Percentiles rank a stretch among this genome's conserved stretches.
phyloP scores from a whole-genome alignment of 257 asterid species.

The Plantago major region DNA sequence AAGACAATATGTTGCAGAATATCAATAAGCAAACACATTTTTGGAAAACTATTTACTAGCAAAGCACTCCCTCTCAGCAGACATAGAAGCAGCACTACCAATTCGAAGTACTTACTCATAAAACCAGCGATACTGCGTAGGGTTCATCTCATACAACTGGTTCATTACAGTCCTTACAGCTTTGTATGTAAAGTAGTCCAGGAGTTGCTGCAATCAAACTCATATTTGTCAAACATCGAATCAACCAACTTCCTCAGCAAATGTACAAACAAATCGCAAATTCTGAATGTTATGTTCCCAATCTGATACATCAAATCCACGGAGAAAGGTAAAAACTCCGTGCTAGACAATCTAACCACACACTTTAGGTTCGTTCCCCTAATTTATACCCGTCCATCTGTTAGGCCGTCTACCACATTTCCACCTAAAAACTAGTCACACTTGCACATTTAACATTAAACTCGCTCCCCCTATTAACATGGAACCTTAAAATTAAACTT shows the following conservation, averaged over 20 bases:
- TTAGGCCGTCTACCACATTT: no score
- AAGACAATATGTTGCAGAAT: not conserved
- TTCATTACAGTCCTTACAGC: constrained; percentile 86
- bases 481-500: no score
- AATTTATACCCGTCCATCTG: no score
- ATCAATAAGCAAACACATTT: not conserved
- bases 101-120: constrained; percentile 49
- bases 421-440: no score
- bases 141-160: constrained; percentile 91
- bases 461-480: no score
- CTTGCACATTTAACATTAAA: no score
- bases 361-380: no score
- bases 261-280: not conserved
- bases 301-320: no score
- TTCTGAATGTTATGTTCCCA: no score
- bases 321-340: no score
- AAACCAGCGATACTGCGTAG: constrained; percentile 82
- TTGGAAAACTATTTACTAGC: no score
- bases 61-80: not conserved
- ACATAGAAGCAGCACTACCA: not conserved
- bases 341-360: no score
- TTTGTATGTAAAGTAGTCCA: constrained; percentile 78
- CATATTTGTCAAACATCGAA: constrained; percentile 3
- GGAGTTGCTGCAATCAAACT: constrained; percentile 49
- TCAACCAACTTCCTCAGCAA: not conserved